A percentile compares a stretch with the other conserved stretches of the same genome.
Conservation (phyloP, 371 early-diverging fungal genomes). For the Rhizopus sp. region DNA sequence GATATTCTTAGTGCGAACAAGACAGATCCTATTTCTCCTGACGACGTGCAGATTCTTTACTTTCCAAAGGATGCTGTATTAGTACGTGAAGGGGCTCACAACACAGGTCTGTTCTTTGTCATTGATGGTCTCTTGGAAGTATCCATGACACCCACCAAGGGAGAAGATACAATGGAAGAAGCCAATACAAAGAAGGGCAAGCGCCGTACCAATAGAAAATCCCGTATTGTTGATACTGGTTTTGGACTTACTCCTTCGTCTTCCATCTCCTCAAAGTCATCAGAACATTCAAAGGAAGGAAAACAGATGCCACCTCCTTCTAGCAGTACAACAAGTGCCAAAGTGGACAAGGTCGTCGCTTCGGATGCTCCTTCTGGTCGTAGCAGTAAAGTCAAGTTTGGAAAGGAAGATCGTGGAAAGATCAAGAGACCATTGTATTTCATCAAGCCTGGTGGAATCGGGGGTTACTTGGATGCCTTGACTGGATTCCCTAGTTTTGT, state of each 20-base stretch:
- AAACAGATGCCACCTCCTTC: neutral
- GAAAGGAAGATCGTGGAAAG: slow-evolving; percentile 21
- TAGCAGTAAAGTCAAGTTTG: slow-evolving; percentile 12
- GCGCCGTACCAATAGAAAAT: slow-evolving; percentile 6
- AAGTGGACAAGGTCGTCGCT: slow-evolving; percentile 30
- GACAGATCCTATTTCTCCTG: slow-evolving; percentile 43
- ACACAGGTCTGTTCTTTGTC: slow-evolving; percentile 88
- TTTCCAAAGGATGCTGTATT: slow-evolving; percentile 75
- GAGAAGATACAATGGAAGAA: slow-evolving; percentile 30
- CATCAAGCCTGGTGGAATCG: slow-evolving; percentile 85
- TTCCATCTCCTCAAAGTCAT: slow-evolving; percentile 1
- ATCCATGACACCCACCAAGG: slow-evolving; percentile 55
- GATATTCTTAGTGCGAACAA: slow-evolving; percentile 19
- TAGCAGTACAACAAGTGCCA: slow-evolving; percentile 9
- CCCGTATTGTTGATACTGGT: slow-evolving; percentile 11
- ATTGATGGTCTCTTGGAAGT: slow-evolving; percentile 89
- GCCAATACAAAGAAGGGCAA: slow-evolving; percentile 1
- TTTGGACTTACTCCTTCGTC: slow-evolving; percentile 14
- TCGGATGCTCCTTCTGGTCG: slow-evolving; percentile 46
- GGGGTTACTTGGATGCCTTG: slow-evolving; percentile 89
- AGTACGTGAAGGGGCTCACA: slow-evolving; percentile 83
- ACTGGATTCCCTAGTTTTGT: slow-evolving; percentile 93
- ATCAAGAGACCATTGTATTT: slow-evolving; percentile 60
- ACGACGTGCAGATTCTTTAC: slow-evolving; percentile 70
- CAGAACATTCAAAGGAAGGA: neutral